These are phyloP conservation scores for Elaeis oleifera DNA, from an alignment of 202 grass and related monocot species.

Conservation along the genomic window DNA sequence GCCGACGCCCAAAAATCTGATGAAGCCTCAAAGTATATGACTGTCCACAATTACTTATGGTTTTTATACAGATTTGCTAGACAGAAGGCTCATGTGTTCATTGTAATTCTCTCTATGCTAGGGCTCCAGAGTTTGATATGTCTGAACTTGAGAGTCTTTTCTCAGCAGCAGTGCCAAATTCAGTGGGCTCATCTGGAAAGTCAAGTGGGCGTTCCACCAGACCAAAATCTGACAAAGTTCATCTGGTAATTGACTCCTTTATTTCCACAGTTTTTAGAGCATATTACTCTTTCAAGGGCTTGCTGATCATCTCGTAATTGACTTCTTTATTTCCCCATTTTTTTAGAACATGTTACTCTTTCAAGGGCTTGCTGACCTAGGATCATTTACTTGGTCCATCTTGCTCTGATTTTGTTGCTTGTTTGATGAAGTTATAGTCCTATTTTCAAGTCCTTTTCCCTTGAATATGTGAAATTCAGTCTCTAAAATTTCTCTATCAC, in stretches of 20 bases:
- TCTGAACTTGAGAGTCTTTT: constrained; percentile 93
- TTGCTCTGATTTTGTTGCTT: too few relatives aligned
- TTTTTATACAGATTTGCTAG: constrained; percentile 14
- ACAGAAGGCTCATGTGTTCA: constrained; percentile 11
- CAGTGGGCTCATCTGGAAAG: constrained; percentile 59
- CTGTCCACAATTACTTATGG: constrained; percentile 7
- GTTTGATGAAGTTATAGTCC: too few relatives aligned
- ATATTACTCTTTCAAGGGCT: too few relatives aligned
- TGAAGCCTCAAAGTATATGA: constrained; percentile 52
- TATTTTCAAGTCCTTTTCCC: too few relatives aligned
- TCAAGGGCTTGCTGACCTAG: too few relatives aligned
- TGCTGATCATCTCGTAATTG: constrained; percentile 57
- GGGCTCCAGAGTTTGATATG: constrained; percentile 86
- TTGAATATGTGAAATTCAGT: too few relatives aligned
- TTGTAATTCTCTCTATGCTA: constrained; percentile 26
- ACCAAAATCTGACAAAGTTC: constrained; percentile 83
- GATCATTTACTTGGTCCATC: too few relatives aligned
- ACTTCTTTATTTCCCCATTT: constrained; percentile 11
- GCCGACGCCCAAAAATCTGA: constrained; percentile 72
- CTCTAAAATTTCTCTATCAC: too few relatives aligned
- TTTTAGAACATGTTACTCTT: too few relatives aligned
- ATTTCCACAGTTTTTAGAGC: too few relatives aligned
- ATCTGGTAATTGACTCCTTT: constrained; percentile 55
- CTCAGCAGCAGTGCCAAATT: constrained; percentile 67
- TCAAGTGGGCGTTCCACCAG: constrained; percentile 47